Conservation (phyloP, 2,329 filamentous ascomycete species). For the Ascochyta rabiei region DNA sequence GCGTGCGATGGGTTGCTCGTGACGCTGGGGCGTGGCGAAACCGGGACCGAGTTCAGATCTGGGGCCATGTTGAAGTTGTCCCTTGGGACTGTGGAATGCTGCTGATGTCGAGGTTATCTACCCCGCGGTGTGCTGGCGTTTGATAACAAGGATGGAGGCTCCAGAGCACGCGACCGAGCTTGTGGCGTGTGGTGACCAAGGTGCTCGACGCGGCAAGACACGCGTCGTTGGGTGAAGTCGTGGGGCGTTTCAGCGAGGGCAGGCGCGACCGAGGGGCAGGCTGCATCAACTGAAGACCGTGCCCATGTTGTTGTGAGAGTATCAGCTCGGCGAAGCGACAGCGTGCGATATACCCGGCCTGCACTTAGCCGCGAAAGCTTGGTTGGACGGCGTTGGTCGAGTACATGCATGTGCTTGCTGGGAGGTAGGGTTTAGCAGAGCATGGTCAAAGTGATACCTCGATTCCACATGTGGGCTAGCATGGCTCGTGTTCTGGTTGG, state of each 20-base stretch:
- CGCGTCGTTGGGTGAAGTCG: constrained; percentile 8
- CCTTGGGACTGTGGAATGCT: background rate
- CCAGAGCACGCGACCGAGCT: background rate
- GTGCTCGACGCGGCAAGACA: constrained; percentile 4
- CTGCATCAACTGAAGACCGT: constrained; percentile 18
- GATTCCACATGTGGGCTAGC: constrained; percentile 22
- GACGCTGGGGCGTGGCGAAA: constrained; percentile 41
- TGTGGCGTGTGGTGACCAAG: constrained; percentile 1
- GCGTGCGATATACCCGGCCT: constrained; percentile 2
- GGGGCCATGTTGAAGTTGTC: constrained; percentile 51
- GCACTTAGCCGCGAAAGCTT: constrained; percentile 4
- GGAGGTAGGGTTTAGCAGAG: background rate
- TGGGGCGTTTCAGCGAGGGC: constrained; percentile 11
- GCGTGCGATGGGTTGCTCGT: constrained; percentile 26
- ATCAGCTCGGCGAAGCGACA: background rate
- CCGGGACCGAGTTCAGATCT: constrained; percentile 54
- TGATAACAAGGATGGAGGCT: constrained; percentile 6
- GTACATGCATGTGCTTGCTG: constrained; percentile 5
- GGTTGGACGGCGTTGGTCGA: constrained; percentile 24
- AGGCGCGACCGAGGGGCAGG: constrained; percentile 27
- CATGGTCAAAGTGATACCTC: constrained; percentile 29
- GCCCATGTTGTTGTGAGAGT: constrained; percentile 14
- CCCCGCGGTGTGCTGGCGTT: constrained; percentile 11
- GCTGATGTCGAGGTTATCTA: background rate
- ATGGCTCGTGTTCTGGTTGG: background rate